phyloP scores from a whole-genome alignment of 352 stramenopile species.

The Pythium utonaiense region DNA sequence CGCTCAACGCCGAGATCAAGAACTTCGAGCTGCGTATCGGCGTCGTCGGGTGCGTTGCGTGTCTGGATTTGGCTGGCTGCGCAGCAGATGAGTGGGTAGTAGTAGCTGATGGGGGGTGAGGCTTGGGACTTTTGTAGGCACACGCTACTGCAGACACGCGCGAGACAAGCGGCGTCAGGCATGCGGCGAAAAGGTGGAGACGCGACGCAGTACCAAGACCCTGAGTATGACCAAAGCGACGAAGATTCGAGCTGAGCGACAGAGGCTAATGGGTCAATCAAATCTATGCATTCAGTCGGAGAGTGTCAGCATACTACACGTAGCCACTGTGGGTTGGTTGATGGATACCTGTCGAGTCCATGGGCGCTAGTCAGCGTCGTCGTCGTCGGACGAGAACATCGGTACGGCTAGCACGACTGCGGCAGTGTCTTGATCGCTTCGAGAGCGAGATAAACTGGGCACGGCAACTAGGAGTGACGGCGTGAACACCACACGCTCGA shows the following conservation, averaged over 20 bases:
- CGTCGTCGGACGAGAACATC: slow-evolving; percentile 29
- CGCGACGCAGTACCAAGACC: slow-evolving; percentile 47
- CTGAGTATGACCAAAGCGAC: slow-evolving; percentile 77
- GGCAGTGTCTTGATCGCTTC: slow-evolving; percentile 4
- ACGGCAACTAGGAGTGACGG: slow-evolving; percentile 13
- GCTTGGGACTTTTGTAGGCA: slow-evolving; percentile 27
- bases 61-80: no score
- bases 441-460: slow-evolving; percentile 14
- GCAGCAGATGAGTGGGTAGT: not conserved
- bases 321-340: no score
- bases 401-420: slow-evolving; percentile 25
- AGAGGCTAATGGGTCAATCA: not conserved
- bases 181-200: slow-evolving; percentile 38
- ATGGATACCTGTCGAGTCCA: no score
- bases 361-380: slow-evolving; percentile 5
- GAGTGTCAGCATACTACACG: not conserved
- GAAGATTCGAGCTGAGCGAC: slow-evolving; percentile 62
- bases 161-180: slow-evolving; percentile 44
- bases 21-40: slow-evolving; percentile 80
- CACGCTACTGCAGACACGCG: slow-evolving; percentile 73
- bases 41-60: slow-evolving; percentile 43
- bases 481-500: slow-evolving; percentile 2
- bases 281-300: not conserved
- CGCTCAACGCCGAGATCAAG: slow-evolving; percentile 70
- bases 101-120: not conserved